Evolutionary conservation across 805 yeast species (phyloP).

Genomic region (Cyberlindnera xylosilytica): DNA sequence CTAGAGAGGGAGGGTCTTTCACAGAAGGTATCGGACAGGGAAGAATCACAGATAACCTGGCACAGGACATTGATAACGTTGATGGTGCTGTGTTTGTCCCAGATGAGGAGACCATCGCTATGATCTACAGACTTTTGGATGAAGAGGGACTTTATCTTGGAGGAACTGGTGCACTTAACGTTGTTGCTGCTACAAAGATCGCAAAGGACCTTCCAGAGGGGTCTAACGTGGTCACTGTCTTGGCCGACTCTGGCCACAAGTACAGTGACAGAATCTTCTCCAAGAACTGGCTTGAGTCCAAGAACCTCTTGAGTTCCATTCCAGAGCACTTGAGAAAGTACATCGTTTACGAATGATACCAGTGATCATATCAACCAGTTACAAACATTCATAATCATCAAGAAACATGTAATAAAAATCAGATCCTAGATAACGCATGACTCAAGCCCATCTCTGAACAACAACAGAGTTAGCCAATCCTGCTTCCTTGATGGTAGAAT

Average conservation of each 20-base stretch:
- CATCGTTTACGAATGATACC: conserved; percentile 38
- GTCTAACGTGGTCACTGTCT: conserved; percentile 79
- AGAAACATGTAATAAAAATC: no score
- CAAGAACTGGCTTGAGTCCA: conserved; percentile 69
- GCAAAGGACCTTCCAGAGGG: conserved; percentile 76
- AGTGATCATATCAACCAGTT: no score
- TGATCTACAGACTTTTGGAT: conserved; percentile 79
- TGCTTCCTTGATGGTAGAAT: conserved; percentile 64
- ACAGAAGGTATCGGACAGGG: conserved; percentile 98
- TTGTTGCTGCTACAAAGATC: conserved; percentile 79
- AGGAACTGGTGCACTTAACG: conserved; percentile 88
- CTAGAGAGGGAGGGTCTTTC: conserved; percentile 78
- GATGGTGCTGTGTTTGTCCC: conserved; percentile 81
- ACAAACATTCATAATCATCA: no score
- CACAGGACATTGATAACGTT: conserved; percentile 63
- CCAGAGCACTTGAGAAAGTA: conserved; percentile 74
- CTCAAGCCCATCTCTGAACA: conserved; percentile 89
- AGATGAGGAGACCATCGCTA: conserved; percentile 76
- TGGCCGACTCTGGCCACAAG: conserved; percentile 89
- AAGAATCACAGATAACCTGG: conserved; percentile 79
- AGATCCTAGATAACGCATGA: no score
- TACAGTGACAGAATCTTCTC: conserved; percentile 81
- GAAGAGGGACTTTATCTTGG: conserved; percentile 91
- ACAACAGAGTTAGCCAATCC: conserved; percentile 82
- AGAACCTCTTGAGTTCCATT: conserved; percentile 59